These are phyloP conservation scores for Flaveria floridana DNA, from an alignment of 140 eudicot species.

Conservation along the genomic window DNA sequence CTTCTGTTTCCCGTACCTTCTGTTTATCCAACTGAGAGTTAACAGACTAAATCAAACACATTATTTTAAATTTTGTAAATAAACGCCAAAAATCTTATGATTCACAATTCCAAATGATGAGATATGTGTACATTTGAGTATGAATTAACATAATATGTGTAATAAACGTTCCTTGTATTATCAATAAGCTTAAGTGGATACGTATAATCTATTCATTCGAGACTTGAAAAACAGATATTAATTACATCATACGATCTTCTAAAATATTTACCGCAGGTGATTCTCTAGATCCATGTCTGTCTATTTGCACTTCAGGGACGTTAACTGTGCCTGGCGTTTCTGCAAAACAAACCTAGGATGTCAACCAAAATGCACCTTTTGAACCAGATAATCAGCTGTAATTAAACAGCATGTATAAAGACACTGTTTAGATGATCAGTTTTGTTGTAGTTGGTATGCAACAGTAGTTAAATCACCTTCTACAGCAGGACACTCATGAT, in stretches of 20 bases:
- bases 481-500: constrained; percentile 20
- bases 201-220: too few relatives aligned
- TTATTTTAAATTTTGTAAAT: background rate
- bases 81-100: background rate
- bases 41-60: background rate
- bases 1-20: constrained; percentile 26
- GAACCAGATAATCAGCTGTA: background rate
- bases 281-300: constrained; percentile 37
- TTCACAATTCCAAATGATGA: background rate
- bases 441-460: background rate
- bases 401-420: background rate
- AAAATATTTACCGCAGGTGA: constrained; percentile 32
- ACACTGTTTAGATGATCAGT: background rate
- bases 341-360: constrained; percentile 33
- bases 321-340: constrained; percentile 24
- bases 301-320: constrained; percentile 31
- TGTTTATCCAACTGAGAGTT: constrained; percentile 32
- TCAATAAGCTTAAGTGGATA: constrained; percentile 3
- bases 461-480: constrained; percentile 31
- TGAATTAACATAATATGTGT: background rate
- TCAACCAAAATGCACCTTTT: constrained; percentile 5
- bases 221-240: constrained; percentile 6
- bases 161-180: constrained; percentile 3
- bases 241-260: background rate
- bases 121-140: background rate